Evolutionary conservation across 495 filamentous ascomycete species (phyloP), one percentile per base, ranked within the genome.

Genomic region (Hypoxylon cercidicola): DNA sequence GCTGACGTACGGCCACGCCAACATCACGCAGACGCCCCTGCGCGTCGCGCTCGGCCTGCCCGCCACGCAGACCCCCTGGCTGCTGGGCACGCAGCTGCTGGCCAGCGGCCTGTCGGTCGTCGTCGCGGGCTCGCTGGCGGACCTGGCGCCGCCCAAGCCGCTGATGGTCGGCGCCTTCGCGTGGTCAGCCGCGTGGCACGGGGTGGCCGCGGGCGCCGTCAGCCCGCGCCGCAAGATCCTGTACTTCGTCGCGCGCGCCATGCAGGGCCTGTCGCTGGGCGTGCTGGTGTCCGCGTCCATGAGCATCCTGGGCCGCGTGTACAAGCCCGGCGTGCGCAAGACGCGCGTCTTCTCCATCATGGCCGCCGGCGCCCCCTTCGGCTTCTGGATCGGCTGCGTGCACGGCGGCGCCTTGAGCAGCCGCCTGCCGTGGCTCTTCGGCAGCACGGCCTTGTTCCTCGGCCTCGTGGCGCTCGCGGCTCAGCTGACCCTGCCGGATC

Each of bases 271-370:
- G 2, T 85, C 86, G 0, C 81, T 81, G 1, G 84, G 86, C 0
- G 75, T 88, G 51, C 59, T 87, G 9, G 73, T 88, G 20, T 87
- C 87, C 0, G 88, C 88, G 48, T 82, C 74, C 0, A 68, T 89
- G 40, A 88, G 87, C 6, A 75, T 89, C 16, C 63, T 89, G 1
- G 89, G 86, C 0, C 70, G 77, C 0, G 78, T 81, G 0, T 89
- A 87, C 54, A 68, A 71, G 1, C 80, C 81, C 0, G 83, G 84
- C 0, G 72, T 65, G 28, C 78, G 81, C 56, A 87, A 89, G 75
- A 79, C 86, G 21, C 82, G 90, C 72, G 79, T 82, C 0, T 89
- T 91, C 56, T 75, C 80, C 0, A 37, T 87, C 11, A 89, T 90
- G 64, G 88, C 86, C 0, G 86, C 83, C 0, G 77, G 78, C 15